Base-by-base conservation (phyloP, 441 rosid species). In the Euphorbia celastroides region DNA sequence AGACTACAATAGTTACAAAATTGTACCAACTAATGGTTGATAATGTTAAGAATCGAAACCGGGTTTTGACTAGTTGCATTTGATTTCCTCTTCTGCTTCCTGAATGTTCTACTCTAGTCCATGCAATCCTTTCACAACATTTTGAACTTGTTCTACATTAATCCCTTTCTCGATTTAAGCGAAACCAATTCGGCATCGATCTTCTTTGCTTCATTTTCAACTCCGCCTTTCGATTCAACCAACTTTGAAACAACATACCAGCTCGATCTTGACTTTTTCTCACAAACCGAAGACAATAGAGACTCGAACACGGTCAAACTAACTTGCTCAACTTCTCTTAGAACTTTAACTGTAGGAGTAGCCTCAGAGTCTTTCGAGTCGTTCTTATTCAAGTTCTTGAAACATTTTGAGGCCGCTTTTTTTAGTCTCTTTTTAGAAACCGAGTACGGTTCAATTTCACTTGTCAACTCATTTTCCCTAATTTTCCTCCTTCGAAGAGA, bases 241-340 rank as follows among this genome's bases (percentile, higher is more conserved):
- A 67, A 16, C 19, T 72, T 74, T 19, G 71, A 68, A 50, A 79
- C 62, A 52, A 57, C 14, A 12, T 69, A 67, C 75, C 74, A 69
- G 5, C 62, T 48, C 2, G 57, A 54, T 54, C 27, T 54, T 54
- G 58, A 23, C 58, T 54, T 80, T 50, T 60, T 31, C 23, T 27
- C 73, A 67, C 66, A 78, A 54, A 75, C 30, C 9, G 30, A 64
- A 26, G 75, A 65, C n/a, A 78, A 62, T 36, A 82, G 62, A 42
- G 81, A 82, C 51, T 69, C 62, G 19, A 86, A 51, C 44, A 80
- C 70, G 1, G 32, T 46, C 0, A 81, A 52, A 22, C 82, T 78
- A 6, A 71, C 65, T 32, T 75, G 77, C 70, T 80, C 81, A 19
- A 72, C 85, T 52, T 78, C 72, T 69, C 32, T 72, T 72, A 81